A percentile compares a stretch with the other conserved stretches of the same genome.
Conservation (phyloP, 805 yeast genomes). For the Lipomyces orientalis region DNA sequence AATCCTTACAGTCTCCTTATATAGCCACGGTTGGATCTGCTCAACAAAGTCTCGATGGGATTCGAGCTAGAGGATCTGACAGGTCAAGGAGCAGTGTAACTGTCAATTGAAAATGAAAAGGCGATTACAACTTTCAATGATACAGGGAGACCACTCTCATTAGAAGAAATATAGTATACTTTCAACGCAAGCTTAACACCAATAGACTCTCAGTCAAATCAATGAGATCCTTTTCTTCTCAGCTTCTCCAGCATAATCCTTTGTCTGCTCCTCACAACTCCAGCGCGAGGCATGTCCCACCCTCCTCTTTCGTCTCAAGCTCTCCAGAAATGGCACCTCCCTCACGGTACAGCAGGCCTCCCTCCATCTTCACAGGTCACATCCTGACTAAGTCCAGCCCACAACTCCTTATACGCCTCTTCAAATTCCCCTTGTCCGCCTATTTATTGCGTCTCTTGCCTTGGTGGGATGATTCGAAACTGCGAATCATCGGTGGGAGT, state of each 20-base stretch:
- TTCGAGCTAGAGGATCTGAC: no score
- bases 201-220: background rate
- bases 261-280: background rate
- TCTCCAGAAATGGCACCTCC: constrained; percentile 40
- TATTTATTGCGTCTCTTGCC: no score
- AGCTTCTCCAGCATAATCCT: background rate
- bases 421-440: no score
- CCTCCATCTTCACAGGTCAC: constrained; percentile 47
- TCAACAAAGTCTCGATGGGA: no score
- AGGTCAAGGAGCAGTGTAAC: no score
- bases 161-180: background rate
- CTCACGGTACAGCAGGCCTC: constrained; percentile 52
- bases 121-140: no score
- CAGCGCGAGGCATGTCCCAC: background rate
- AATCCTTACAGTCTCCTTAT: no score
- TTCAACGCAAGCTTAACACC: background rate
- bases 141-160: background rate
- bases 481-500: no score
- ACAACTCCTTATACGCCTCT: constrained; percentile 53
- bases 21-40: no score
- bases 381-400: constrained; percentile 51
- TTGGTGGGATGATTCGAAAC: no score
- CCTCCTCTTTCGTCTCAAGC: constrained; percentile 15
- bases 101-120: no score
- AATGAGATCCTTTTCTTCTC: background rate